Percentiles rank a stretch among this genome's conserved stretches.
Evolutionary conservation across 2,329 filamentous ascomycete genomes (phyloP).

Genomic region (Trichoderma sp.): DNA sequence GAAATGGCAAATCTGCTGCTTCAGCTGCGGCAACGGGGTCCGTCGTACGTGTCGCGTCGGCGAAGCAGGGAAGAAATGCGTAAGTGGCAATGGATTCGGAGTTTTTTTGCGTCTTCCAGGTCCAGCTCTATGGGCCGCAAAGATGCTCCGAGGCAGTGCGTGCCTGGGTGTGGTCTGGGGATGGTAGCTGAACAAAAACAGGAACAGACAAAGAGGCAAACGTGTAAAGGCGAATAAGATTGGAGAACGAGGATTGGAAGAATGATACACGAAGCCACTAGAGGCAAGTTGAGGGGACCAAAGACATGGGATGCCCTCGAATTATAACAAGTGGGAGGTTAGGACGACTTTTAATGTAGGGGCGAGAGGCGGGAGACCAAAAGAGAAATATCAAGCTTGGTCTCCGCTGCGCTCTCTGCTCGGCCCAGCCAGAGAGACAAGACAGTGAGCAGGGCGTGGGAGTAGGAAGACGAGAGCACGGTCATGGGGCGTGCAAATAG

Average conservation of each 20-base stretch:
- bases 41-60: conserved; percentile 13
- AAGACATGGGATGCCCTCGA: conserved; percentile 17
- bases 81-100: conserved; percentile 8
- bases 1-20: conserved; percentile 3
- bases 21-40: conserved; percentile 9
- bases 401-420: conserved; percentile 7
- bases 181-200: conserved; percentile 13
- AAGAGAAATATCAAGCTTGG: conserved; percentile 18
- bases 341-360: conserved; percentile 15
- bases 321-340: conserved; percentile 19
- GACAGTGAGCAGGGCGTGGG: not conserved
- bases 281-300: conserved; percentile 9
- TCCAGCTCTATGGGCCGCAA: conserved; percentile 10
- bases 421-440: conserved; percentile 5
- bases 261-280: conserved; percentile 19
- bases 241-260: conserved; percentile 9
- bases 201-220: conserved; percentile 11
- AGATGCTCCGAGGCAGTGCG: conserved; percentile 15
- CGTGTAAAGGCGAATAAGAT: conserved; percentile 14
- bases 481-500: not conserved
- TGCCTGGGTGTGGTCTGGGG: not conserved
- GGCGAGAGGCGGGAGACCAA: conserved; percentile 12
- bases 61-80: conserved; percentile 11
- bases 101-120: conserved; percentile 8
- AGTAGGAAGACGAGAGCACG: not conserved